Conservation (phyloP, 208 protist genomes). For the Entamoeba dispar region DNA sequence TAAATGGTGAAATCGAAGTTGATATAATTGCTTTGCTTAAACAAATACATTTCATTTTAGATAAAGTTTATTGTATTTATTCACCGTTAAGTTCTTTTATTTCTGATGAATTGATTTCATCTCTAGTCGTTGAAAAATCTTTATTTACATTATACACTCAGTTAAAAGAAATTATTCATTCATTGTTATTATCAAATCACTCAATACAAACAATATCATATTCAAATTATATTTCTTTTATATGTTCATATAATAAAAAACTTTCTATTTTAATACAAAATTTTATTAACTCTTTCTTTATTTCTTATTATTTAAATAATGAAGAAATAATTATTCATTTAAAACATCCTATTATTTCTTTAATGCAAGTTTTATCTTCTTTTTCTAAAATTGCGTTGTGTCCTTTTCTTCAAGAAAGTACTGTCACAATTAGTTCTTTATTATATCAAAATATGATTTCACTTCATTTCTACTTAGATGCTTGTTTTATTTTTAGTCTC, state of each 20-base stretch:
- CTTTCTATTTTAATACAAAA: too few species aligned
- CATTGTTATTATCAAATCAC: too few species aligned
- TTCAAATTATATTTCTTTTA: too few species aligned
- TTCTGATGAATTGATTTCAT: neutral
- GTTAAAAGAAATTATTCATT: too few species aligned
- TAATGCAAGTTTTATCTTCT: neutral
- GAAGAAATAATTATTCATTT: neutral
- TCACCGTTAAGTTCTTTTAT: neutral
- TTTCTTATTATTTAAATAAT: neutral
- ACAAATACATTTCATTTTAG: neutral
- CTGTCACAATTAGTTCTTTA: neutral
- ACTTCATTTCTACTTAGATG: neutral
- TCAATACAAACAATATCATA: too few species aligned
- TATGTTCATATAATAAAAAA: too few species aligned
- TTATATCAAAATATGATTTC: neutral
- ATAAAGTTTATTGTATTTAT: neutral
- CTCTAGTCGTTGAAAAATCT: too few species aligned
- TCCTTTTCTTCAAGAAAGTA: neutral
- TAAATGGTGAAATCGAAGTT: neutral
- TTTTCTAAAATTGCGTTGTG: neutral
- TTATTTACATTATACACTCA: too few species aligned
- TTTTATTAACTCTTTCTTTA: neutral
- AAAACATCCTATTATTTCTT: neutral
- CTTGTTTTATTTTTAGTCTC: neutral
- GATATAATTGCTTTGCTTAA: neutral